Conservation (phyloP, 116 monocot species). For the Thalassia testudinum region DNA sequence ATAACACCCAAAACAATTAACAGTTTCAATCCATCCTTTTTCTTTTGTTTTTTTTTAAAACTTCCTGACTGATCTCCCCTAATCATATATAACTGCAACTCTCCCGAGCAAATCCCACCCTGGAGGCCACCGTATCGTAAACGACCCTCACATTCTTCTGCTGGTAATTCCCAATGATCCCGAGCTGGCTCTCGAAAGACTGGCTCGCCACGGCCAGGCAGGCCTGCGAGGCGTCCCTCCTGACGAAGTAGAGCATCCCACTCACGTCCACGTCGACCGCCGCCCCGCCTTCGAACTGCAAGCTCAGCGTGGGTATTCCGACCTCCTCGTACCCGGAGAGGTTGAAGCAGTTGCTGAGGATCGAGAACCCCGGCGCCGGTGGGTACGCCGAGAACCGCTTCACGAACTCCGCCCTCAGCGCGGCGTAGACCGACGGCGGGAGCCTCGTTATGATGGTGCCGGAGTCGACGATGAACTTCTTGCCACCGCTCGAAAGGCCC, state of each 20-base stretch:
- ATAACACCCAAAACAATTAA: no score
- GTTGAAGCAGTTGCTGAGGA: slow-evolving; percentile 53
- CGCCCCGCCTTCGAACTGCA: slow-evolving; percentile 30
- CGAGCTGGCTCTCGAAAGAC: slow-evolving; percentile 24
- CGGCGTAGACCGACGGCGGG: slow-evolving; percentile 30
- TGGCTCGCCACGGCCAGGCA: slow-evolving; percentile 38
- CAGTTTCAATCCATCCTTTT: no score
- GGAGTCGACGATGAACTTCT: slow-evolving; percentile 30
- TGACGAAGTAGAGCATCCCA: slow-evolving; percentile 44
- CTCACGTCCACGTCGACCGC: slow-evolving; percentile 30
- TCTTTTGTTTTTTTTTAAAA: no score
- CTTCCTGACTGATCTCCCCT: no score
- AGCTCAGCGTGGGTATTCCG: slow-evolving; percentile 26
- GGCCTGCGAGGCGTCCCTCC: slow-evolving; percentile 42
- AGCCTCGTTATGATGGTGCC: slow-evolving; percentile 50
- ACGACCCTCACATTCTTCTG: slow-evolving; percentile 57
- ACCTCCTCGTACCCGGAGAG: slow-evolving; percentile 31
- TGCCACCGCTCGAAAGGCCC: slow-evolving; percentile 11
- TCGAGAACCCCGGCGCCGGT: slow-evolving; percentile 27
- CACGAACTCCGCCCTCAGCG: slow-evolving; percentile 31
- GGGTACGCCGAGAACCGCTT: slow-evolving; percentile 33
- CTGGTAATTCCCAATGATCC: slow-evolving; percentile 56
- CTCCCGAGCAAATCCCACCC: slow-evolving; percentile 48
- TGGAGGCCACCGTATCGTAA: slow-evolving; percentile 40
- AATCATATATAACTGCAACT: slow-evolving; percentile 9